Conservation (phyloP, 805 yeast species). For the Yarrowia divulgata region DNA sequence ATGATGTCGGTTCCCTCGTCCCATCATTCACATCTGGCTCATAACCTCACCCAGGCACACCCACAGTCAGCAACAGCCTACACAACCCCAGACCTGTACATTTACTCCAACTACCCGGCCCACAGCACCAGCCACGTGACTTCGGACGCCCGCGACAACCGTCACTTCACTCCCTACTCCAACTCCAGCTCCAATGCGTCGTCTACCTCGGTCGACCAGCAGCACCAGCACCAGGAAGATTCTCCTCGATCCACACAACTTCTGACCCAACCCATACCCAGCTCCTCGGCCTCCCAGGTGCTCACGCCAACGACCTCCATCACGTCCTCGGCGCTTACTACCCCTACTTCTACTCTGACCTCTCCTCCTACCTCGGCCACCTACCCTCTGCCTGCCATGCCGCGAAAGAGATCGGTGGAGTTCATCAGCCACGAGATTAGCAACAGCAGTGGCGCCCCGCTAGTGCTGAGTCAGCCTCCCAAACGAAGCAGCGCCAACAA, state of each 20-base stretch:
- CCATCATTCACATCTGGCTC: background rate
- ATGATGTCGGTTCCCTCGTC: too few relatives aligned
- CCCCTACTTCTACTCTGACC: background rate
- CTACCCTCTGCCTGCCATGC: conserved; percentile 2
- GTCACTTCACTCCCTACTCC: conserved; percentile 9
- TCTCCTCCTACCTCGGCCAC: conserved; percentile 14
- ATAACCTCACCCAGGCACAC: background rate
- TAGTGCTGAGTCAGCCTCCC: conserved; percentile 23
- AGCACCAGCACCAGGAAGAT: background rate
- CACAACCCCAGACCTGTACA: conserved; percentile 23
- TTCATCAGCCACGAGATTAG: conserved; percentile 18
- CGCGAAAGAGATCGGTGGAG: conserved; percentile 11
- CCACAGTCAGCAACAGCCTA: background rate
- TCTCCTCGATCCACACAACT: conserved; percentile 15
- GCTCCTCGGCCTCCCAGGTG: background rate
- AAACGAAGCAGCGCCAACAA: background rate
- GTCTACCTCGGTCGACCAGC: conserved; percentile 1
- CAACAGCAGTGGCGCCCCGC: conserved; percentile 3
- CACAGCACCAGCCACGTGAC: background rate
- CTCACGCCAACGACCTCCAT: conserved; percentile 7
- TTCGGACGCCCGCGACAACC: conserved; percentile 1
- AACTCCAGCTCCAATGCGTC: conserved; percentile 3
- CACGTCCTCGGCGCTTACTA: background rate
- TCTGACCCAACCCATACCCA: conserved; percentile 17
- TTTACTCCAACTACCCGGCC: conserved; percentile 2